Conservation (phyloP, 2,329 filamentous ascomycete genomes). For the Blastomyces gilchristii region DNA sequence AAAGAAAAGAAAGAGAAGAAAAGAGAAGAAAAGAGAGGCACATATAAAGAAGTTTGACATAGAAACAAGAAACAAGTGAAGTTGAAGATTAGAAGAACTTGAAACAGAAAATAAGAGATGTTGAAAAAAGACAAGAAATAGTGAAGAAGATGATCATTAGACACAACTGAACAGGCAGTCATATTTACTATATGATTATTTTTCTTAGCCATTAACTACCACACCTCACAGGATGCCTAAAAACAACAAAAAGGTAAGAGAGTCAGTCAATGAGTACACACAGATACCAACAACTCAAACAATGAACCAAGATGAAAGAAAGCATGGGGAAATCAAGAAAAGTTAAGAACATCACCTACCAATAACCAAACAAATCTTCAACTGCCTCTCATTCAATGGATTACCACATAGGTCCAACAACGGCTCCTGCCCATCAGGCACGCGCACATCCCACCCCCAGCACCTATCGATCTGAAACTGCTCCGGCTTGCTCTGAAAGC, state of each 20-base stretch:
- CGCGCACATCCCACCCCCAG: slow-evolving; percentile 5
- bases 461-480: background rate
- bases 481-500: slow-evolving; percentile 4
- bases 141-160: background rate
- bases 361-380: slow-evolving; percentile 4
- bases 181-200: background rate
- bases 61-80: too few relatives aligned
- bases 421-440: background rate
- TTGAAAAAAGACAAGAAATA: background rate
- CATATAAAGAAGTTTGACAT: too few relatives aligned
- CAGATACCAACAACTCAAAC: background rate
- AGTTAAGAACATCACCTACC: background rate
- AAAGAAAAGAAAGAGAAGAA: too few relatives aligned
- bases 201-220: background rate
- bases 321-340: too few relatives aligned
- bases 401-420: background rate
- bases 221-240: background rate
- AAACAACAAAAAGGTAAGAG: background rate
- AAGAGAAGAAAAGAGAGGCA: too few relatives aligned
- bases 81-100: background rate
- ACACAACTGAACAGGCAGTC: too few relatives aligned
- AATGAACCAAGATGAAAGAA: background rate
- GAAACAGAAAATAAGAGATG: background rate
- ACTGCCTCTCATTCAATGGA: background rate
- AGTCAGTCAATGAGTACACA: background rate